These are phyloP conservation scores for Jacaranda mimosifolia DNA, from an alignment of 257 asterid genomes.

Conservation along the genomic window DNA sequence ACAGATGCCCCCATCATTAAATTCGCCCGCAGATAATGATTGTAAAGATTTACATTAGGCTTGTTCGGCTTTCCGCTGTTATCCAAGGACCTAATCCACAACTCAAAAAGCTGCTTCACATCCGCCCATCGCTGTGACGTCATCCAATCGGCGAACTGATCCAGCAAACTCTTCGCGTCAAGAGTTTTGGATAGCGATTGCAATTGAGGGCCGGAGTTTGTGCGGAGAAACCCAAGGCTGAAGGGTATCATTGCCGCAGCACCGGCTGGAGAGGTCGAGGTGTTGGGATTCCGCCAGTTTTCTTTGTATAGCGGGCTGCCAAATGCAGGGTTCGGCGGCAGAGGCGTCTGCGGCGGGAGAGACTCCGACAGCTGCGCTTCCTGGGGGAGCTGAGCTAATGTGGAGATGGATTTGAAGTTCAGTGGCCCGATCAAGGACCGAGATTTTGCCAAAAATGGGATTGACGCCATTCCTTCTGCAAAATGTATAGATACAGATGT, in stretches of 20 bases:
- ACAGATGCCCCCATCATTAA: slow-evolving; percentile 72
- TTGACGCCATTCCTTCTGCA: slow-evolving; percentile 52
- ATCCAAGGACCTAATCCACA: slow-evolving; percentile 76
- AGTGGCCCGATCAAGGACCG: slow-evolving; percentile 50
- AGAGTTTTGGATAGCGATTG: slow-evolving; percentile 56
- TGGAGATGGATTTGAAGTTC: slow-evolving; percentile 61
- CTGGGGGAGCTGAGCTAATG: slow-evolving; percentile 64
- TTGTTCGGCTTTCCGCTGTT: slow-evolving; percentile 73
- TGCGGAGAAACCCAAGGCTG: slow-evolving; percentile 45
- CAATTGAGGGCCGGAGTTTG: slow-evolving; percentile 27
- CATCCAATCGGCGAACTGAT: slow-evolving; percentile 74
- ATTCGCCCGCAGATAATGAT: slow-evolving; percentile 80
- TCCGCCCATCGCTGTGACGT: slow-evolving; percentile 71
- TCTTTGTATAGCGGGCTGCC: slow-evolving; percentile 77
- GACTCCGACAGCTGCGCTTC: slow-evolving; percentile 62
- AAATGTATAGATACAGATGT: not conserved
- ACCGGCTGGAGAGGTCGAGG: slow-evolving; percentile 27
- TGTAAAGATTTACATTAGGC: slow-evolving; percentile 79
- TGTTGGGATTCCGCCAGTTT: slow-evolving; percentile 62
- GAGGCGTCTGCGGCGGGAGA: slow-evolving; percentile 47
- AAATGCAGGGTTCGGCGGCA: slow-evolving; percentile 76
- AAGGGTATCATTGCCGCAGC: slow-evolving; percentile 46
- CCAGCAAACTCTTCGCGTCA: slow-evolving; percentile 55
- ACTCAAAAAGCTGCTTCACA: slow-evolving; percentile 74
- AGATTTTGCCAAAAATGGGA: slow-evolving; percentile 56